Base-by-base conservation (phyloP, 441 rosid genomes). In the Sinapis alba region DNA sequence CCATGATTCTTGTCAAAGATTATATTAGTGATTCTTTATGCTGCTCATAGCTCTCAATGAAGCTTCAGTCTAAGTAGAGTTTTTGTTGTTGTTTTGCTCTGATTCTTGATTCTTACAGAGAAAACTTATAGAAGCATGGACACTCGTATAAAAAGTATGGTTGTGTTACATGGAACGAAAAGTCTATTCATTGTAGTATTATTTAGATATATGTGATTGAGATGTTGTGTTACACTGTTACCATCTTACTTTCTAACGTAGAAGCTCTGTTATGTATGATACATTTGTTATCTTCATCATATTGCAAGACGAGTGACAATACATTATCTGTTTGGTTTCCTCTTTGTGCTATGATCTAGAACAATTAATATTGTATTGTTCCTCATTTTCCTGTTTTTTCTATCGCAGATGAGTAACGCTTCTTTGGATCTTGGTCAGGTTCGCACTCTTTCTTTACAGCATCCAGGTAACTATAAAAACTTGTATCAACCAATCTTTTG, bases 331-430 rank as follows among this genome's bases (percentile, higher is more conserved):
- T 26, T 32, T 72, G 53, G 10, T n/a, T n/a, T n/a, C n/a, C n/a
- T n/a, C n/a, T n/a, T n/a, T n/a, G n/a, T n/a, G n/a, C n/a, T n/a
- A n/a, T n/a, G n/a, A n/a, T n/a, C n/a, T n/a, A n/a, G n/a, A n/a
- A n/a, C n/a, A n/a, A n/a, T n/a, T n/a, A n/a, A n/a, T n/a, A n/a
- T 18, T 56, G 18, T 26, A 20, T 24, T 63, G 2, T 54, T 36
- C 47, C 24, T 62, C 6, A 24, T 16, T 20, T 20, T 43, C 16
- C 0, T 66, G 26, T 45, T 36, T 66, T 74, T 58, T n/a, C 27
- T 65, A 43, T 32, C 16, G 18, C 78, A 74, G 78, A 67, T 60
- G 78, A 74, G 56, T 74, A 50, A 68, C 23, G 68, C 30, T 23
- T 47, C 30, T 18, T 34, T 62, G 30, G 78, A 60, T 50, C 43